Evolutionary conservation across 2,329 filamentous ascomycete genomes (phyloP).

Genomic region (Cryphonectria nitschkei): DNA sequence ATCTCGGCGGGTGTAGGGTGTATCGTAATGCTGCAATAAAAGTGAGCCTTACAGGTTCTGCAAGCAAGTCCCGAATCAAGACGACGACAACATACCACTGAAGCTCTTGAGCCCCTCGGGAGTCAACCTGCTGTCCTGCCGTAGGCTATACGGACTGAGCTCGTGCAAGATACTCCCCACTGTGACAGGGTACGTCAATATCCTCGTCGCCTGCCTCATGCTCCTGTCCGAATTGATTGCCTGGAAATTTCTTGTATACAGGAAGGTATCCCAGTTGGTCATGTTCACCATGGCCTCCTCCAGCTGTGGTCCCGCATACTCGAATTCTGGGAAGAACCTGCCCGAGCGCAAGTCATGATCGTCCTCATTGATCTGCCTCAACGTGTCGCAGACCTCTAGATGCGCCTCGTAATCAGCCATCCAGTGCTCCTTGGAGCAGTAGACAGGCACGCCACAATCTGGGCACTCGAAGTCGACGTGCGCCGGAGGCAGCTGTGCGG

Average conservation of each 20-base stretch:
- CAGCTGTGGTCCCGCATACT: conserved; percentile 86
- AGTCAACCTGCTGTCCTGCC: conserved; percentile 75
- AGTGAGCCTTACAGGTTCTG: conserved; percentile 10
- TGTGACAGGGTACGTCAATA: conserved; percentile 92
- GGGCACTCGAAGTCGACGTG: conserved; percentile 95
- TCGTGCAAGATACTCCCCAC: conserved; percentile 92
- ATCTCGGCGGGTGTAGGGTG: conserved; percentile 84
- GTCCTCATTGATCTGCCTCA: conserved; percentile 95
- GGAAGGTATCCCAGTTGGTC: conserved; percentile 97
- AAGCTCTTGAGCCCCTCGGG: conserved; percentile 91
- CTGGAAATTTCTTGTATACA: conserved; percentile 89
- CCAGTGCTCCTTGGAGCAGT: conserved; percentile 94
- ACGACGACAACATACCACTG: conserved; percentile 64
- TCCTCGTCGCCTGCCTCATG: conserved; percentile 88
- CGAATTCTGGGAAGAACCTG: conserved; percentile 89
- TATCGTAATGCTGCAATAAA: conserved; percentile 75
- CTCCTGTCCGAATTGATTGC: conserved; percentile 89
- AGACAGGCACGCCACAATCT: conserved; percentile 91
- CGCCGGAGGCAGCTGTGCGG: conserved; percentile 66
- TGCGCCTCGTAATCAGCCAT: conserved; percentile 94
- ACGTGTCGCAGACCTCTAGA: conserved; percentile 86
- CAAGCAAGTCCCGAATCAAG: conserved; percentile 1
- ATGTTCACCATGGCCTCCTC: conserved; percentile 94
- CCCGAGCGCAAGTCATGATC: conserved; percentile 93
- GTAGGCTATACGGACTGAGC: conserved; percentile 86